phyloP scores from a whole-genome alignment of 2,329 filamentous ascomycete species.

The Alternaria longipes region DNA sequence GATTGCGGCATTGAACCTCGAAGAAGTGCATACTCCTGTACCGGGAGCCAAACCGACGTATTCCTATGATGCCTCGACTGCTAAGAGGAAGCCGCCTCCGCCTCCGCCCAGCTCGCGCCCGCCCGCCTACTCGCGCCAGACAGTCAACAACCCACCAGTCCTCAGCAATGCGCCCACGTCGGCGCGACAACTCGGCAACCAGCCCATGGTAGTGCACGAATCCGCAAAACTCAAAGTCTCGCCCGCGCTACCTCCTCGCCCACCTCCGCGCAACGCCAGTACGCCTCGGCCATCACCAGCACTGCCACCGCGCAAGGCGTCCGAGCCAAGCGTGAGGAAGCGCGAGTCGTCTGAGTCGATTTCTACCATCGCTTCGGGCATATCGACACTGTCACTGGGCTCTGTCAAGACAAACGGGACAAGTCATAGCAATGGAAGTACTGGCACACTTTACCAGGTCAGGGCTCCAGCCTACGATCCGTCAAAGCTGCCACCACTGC shows the following conservation, averaged over 20 bases:
- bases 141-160: constrained; percentile 54
- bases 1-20: constrained; percentile 59
- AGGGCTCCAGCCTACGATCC: constrained; percentile 67
- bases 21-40: constrained; percentile 53
- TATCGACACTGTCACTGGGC: constrained; percentile 60
- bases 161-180: constrained; percentile 48
- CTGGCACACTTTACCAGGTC: constrained; percentile 50
- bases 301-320: constrained; percentile 56
- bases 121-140: constrained; percentile 43
- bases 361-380: constrained; percentile 59
- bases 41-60: constrained; percentile 49
- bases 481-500: constrained; percentile 63
- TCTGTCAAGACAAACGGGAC: constrained; percentile 56
- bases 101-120: constrained; percentile 51
- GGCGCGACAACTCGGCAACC: constrained; percentile 50
- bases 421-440: constrained; percentile 43
- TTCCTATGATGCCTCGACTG: constrained; percentile 45
- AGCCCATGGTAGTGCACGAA: constrained; percentile 40
- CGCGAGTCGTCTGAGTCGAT: constrained; percentile 59
- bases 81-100: constrained; percentile 51
- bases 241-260: constrained; percentile 50
- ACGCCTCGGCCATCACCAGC: constrained; percentile 50
- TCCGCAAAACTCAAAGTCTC: constrained; percentile 31
- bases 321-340: constrained; percentile 48
- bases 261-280: constrained; percentile 60